Base-by-base conservation (phyloP, 345 rosid species). In the Salix purpurea region DNA sequence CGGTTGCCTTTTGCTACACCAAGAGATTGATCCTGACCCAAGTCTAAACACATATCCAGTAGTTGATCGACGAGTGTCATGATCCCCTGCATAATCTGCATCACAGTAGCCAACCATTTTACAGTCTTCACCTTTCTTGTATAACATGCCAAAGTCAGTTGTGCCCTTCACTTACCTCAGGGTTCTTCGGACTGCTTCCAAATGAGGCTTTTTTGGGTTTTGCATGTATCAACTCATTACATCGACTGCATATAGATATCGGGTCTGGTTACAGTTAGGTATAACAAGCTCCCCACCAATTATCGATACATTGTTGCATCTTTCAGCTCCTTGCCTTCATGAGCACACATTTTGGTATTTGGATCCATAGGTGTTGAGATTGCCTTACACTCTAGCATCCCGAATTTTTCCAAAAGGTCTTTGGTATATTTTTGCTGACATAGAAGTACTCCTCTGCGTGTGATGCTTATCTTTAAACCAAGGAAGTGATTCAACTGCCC, bases 191-290 rank as follows among this genome's bases (percentile, higher is more conserved):
- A 18, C 65, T 7, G 19, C 74, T 71, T 52, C 65, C 18, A 54
- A n/a, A 71, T 71, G 30, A 34, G 66, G 46, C 10, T 71, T 71
- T 50, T 71, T 71, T 19, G 74, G 65, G n/a, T 32, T 32, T 71
- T 71, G 65, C 74, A 71, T 71, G 37, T 54, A 71, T 16, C 44
- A 4, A 19, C 65, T 71, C 30, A 54, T 15, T 44, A 32, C 42
- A 52, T 32, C 46, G 12, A 71, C 46, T 13, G 16, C 44, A 32
- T 16, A 15, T 10, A 71, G 12, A 71, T 71, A 18, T 71, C 65
- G 2, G 28, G 66, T 21, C 74, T 32, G 1, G 46, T 32, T 30
- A 52, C 34, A 19, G 34, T 56, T 19, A 71, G 21, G 4, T 71
- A 71, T 16, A 71, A 54, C 3, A 71, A 18, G 36, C 65, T 32